phyloP scores from a whole-genome alignment of 192 early-diverging fungal species.

The Backusella morwellensis region DNA sequence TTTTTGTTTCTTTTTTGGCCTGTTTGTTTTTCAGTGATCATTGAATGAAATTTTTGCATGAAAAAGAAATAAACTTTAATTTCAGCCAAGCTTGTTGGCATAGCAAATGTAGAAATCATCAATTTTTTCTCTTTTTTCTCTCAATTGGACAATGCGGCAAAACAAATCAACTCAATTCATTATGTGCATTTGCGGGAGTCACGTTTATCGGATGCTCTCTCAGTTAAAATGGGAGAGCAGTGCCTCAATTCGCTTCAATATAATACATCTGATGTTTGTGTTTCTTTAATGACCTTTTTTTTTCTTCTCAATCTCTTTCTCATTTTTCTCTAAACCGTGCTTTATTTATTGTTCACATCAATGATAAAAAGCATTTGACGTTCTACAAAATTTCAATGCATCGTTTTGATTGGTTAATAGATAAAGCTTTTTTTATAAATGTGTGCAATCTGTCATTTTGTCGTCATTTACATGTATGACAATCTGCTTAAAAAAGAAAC shows the following conservation, averaged over 20 bases:
- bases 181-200: neutral
- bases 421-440: neutral
- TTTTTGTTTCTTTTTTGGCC: neutral
- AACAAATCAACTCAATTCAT: neutral
- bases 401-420: neutral
- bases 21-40: neutral
- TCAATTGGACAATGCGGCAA: neutral
- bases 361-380: neutral
- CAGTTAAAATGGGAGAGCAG: neutral
- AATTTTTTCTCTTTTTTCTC: neutral
- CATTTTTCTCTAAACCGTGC: neutral
- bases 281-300: neutral
- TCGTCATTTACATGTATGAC: neutral
- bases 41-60: neutral
- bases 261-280: neutral
- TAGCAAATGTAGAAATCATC: neutral
- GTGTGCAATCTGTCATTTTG: neutral
- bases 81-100: neutral
- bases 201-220: neutral
- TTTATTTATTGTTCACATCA: neutral
- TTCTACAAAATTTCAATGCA: neutral
- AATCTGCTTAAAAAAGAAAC: neutral
- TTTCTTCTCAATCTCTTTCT: neutral
- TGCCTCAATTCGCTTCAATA: neutral
- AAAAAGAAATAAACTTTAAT: neutral